These are phyloP conservation scores for Claviceps sp. DNA, from an alignment of 2,329 filamentous ascomycete species.

Conservation along the genomic window DNA sequence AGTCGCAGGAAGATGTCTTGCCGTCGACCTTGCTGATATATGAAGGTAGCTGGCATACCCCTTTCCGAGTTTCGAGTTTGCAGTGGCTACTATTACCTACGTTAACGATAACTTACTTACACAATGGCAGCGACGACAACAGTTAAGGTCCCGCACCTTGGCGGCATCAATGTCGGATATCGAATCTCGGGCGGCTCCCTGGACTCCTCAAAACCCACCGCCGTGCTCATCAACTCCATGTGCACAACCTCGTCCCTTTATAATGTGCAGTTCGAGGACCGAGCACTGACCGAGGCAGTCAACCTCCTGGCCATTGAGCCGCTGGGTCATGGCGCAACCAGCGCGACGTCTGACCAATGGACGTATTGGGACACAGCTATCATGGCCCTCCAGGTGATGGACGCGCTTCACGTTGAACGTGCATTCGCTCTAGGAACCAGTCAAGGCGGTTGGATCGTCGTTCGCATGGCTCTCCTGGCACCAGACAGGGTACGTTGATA, in stretches of 20 bases:
- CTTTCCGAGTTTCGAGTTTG: too few relatives aligned
- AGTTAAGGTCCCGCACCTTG: constrained; percentile 33
- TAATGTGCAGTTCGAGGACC: constrained; percentile 27
- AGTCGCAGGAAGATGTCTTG: too few relatives aligned
- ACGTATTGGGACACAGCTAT: constrained; percentile 42
- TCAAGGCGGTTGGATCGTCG: constrained; percentile 38
- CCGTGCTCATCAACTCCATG: constrained; percentile 39
- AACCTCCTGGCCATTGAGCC: constrained; percentile 41
- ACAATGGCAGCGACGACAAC: constrained; percentile 27
- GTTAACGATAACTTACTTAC: not conserved
- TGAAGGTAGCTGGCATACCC: too few relatives aligned
- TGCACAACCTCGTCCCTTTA: constrained; percentile 35
- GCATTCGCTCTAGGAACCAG: constrained; percentile 38
- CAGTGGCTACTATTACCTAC: too few relatives aligned
- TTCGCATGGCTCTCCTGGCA: constrained; percentile 36
- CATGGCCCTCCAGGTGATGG: constrained; percentile 43
- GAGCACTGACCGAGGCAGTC: constrained; percentile 24
- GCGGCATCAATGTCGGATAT: constrained; percentile 33
- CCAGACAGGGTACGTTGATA: constrained; percentile 27
- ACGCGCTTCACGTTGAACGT: constrained; percentile 31
- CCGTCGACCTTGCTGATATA: too few relatives aligned
- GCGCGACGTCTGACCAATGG: constrained; percentile 30
- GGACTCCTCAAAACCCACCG: constrained; percentile 37
- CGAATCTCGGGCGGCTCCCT: constrained; percentile 26
- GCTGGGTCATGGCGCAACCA: constrained; percentile 37